These are phyloP conservation scores for Clathrospora elynae DNA, from an alignment of 2,329 filamentous ascomycete genomes.

Conservation along the genomic window DNA sequence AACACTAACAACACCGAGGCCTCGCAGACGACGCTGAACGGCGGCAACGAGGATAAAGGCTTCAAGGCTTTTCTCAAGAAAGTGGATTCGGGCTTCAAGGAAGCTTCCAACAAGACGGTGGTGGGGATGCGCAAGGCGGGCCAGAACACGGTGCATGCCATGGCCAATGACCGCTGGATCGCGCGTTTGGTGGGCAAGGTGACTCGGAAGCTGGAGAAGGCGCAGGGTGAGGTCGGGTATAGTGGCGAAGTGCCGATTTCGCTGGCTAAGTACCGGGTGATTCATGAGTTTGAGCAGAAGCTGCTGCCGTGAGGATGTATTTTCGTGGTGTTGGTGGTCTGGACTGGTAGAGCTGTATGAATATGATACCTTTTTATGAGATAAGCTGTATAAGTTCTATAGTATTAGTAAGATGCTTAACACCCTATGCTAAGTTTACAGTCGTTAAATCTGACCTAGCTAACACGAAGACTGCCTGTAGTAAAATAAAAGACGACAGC, in stretches of 20 bases:
- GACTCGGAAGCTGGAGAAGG: constrained; percentile 55
- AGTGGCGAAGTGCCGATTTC: constrained; percentile 54
- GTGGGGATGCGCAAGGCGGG: constrained; percentile 56
- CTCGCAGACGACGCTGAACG: constrained; percentile 16
- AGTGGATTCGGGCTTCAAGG: constrained; percentile 38
- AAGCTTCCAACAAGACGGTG: constrained; percentile 45
- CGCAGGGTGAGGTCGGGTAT: constrained; percentile 59
- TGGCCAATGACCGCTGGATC: constrained; percentile 62
- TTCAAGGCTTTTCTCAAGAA: constrained; percentile 34
- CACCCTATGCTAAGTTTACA: too few relatives aligned
- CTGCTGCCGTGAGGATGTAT: constrained; percentile 35
- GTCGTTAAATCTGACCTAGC: too few relatives aligned
- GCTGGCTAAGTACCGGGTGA: constrained; percentile 47
- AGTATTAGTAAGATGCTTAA: too few relatives aligned
- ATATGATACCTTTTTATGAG: too few relatives aligned
- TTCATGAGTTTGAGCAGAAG: constrained; percentile 44
- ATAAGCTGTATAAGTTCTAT: too few relatives aligned
- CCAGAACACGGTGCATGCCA: constrained; percentile 48
- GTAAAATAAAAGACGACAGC: too few relatives aligned
- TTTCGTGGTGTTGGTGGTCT: not conserved
- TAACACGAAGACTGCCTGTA: too few relatives aligned
- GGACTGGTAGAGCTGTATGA: constrained; percentile 4
- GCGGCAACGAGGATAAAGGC: constrained; percentile 24
- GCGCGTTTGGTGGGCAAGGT: constrained; percentile 59
- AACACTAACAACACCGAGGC: constrained; percentile 22